Percentiles rank a stretch among this genome's conserved stretches.
Evolutionary conservation across 345 rosid genomes (phyloP).

Genomic region (Syzygium grande): DNA sequence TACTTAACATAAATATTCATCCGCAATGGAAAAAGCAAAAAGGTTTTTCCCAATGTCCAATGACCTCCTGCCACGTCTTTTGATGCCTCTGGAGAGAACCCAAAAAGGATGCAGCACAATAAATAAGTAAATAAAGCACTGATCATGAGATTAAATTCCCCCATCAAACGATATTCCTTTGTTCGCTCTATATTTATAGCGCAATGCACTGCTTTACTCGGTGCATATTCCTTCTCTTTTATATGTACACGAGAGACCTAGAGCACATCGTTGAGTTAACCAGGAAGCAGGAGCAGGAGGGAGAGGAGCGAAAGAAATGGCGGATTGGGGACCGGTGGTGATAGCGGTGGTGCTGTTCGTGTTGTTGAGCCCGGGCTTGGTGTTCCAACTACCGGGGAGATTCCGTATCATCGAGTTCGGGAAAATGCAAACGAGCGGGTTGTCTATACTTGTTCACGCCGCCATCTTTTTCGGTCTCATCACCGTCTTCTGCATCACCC

Average conservation of each 20-base stretch:
- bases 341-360: slow-evolving; percentile 77
- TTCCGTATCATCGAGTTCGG: slow-evolving; percentile 50
- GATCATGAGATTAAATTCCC: neutral
- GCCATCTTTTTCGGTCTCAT: slow-evolving; percentile 72
- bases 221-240: neutral
- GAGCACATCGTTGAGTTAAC: neutral
- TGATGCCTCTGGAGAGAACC: neutral
- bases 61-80: neutral
- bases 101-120: neutral
- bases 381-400: slow-evolving; percentile 81
- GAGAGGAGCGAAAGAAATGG: slow-evolving; percentile 27
- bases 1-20: neutral
- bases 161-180: neutral
- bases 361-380: slow-evolving; percentile 66
- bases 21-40: neutral
- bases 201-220: neutral
- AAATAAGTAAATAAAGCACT: neutral
- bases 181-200: neutral
- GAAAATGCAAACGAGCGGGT: slow-evolving; percentile 67
- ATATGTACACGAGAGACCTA: neutral
- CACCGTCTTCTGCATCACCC: slow-evolving; percentile 66
- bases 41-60: neutral
- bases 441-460: slow-evolving; percentile 65
- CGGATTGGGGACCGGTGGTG: slow-evolving; percentile 97
- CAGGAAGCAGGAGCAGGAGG: neutral